Percentiles rank a stretch among this genome's conserved stretches.
Evolutionary conservation across 441 rosid species (phyloP).

Genomic region (Bruguiera hainesii): DNA sequence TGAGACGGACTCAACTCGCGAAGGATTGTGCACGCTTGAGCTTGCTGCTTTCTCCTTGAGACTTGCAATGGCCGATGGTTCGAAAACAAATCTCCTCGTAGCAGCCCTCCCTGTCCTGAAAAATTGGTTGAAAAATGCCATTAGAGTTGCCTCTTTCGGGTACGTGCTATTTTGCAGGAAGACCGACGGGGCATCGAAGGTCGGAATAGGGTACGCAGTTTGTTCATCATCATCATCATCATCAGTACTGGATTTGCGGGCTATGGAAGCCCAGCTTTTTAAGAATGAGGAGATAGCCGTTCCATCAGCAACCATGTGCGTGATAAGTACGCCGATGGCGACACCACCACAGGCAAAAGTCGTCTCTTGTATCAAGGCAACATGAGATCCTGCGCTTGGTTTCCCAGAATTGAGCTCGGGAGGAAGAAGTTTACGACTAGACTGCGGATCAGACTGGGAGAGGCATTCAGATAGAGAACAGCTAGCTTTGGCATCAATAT

Average conservation of each 20-base stretch:
- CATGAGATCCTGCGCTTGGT: conserved; percentile 21
- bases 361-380: conserved; percentile 14
- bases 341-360: conserved; percentile 26
- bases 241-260: background rate
- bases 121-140: conserved; percentile 21
- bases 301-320: conserved; percentile 28
- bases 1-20: conserved; percentile 32
- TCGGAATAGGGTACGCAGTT: background rate
- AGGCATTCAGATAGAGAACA: conserved; percentile 22
- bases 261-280: conserved; percentile 12
- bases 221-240: no score
- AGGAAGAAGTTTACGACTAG: conserved; percentile 29
- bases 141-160: background rate
- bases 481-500: conserved; percentile 30
- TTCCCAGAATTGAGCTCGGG: conserved; percentile 13
- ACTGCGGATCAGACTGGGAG: conserved; percentile 23
- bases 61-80: conserved; percentile 13
- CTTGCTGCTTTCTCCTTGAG: conserved; percentile 20
- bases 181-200: conserved; percentile 12
- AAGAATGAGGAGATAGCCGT: conserved; percentile 9
- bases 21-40: conserved; percentile 13
- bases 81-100: conserved; percentile 26
- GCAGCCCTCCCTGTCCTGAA: conserved; percentile 11
- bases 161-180: conserved; percentile 3
- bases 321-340: conserved; percentile 9